Percentiles rank a stretch among this genome's conserved stretches.
Conservation (phyloP, 1,284 basidiomycete genomes). For the Meira nashicola region DNA sequence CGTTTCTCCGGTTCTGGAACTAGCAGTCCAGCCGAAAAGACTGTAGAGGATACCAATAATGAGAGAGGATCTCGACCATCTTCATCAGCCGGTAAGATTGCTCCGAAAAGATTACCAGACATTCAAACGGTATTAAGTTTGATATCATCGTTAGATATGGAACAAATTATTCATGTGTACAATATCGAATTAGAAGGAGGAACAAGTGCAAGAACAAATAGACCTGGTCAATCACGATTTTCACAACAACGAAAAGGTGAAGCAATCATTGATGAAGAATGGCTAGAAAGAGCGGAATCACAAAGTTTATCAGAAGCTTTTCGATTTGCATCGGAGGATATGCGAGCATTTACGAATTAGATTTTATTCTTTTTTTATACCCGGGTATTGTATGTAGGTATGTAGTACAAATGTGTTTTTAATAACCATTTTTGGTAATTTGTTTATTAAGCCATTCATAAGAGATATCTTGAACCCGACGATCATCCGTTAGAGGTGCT, state of each 20-base stretch:
- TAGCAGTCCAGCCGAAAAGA: not conserved
- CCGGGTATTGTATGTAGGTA: no score
- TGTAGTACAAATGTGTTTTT: no score
- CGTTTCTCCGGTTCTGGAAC: not conserved
- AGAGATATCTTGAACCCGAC: no score
- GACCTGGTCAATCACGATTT: not conserved
- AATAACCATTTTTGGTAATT: no score
- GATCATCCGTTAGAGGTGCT: not conserved
- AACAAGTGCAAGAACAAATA: no score
- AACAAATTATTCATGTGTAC: not conserved
- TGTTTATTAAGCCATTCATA: no score
- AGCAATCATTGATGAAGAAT: slow-evolving; percentile 3
- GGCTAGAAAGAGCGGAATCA: slow-evolving; percentile 7
- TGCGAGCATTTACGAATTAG: not conserved
- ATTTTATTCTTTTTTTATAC: no score
- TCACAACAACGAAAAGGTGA: not conserved
- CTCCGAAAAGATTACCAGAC: not conserved
- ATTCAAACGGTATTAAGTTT: slow-evolving; percentile 5
- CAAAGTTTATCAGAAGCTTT: slow-evolving; percentile 9
- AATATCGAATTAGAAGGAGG: not conserved
- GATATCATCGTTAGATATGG: not conserved
- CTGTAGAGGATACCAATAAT: not conserved
- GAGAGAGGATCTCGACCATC: not conserved
- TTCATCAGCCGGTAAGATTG: not conserved
- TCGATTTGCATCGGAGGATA: slow-evolving; percentile 8